These are phyloP conservation scores for Gymnopilus junonius DNA, from an alignment of 768 basidiomycete species.

Conservation along the genomic window DNA sequence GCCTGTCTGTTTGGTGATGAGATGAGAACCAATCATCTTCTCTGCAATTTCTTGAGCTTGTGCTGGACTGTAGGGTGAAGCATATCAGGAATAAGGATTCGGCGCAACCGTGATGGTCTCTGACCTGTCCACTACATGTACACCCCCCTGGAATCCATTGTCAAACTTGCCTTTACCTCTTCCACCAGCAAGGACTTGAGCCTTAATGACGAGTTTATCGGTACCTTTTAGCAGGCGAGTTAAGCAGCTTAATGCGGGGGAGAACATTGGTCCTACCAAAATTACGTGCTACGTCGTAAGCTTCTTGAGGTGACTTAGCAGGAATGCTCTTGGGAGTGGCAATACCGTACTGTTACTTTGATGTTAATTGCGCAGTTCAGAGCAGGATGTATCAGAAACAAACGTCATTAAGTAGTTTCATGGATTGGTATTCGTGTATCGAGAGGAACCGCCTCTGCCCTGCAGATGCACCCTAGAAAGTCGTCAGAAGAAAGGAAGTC, in stretches of 20 bases:
- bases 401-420: constrained; percentile 93
- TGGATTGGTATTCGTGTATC: constrained; percentile 98
- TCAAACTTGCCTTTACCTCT: constrained; percentile 98
- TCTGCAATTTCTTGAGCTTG: constrained; percentile 86
- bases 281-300: constrained; percentile 84
- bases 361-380: not conserved
- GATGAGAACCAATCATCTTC: constrained; percentile 93
- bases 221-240: constrained; percentile 50
- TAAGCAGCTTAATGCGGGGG: constrained; percentile 2
- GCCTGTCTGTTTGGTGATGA: constrained; percentile 99
- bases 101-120: constrained; percentile 6
- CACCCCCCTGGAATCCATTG: constrained; percentile 96
- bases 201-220: constrained; percentile 92
- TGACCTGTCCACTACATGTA: constrained; percentile 90
- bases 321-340: constrained; percentile 91
- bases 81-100: not conserved
- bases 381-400: constrained; percentile 18
- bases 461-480: constrained; percentile 63
- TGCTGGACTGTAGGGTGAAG: constrained; percentile 60
- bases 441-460: constrained; percentile 92
- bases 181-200: constrained; percentile 98
- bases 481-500: constrained; percentile 5
- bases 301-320: constrained; percentile 89
- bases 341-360: constrained; percentile 79
- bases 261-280: constrained; percentile 62